Conservation (phyloP, 192 early-diverging fungal species). For the Rhizophlyctis rosea region DNA sequence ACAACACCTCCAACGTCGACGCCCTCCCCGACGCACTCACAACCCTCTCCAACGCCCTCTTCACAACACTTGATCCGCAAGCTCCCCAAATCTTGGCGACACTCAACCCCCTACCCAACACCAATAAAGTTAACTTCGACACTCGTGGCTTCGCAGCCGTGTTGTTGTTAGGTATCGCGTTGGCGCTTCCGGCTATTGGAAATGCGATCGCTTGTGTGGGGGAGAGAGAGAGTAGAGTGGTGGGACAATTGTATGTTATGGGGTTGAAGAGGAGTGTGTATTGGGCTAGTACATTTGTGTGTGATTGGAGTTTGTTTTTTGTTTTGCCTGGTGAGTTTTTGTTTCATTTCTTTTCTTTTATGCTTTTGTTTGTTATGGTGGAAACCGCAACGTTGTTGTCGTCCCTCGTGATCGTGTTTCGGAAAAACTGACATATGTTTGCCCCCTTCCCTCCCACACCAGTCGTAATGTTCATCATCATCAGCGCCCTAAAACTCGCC, state of each 20-base stretch:
- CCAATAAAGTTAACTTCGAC: not conserved
- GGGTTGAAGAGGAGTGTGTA: slow-evolving; percentile 3
- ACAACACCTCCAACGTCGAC: not conserved
- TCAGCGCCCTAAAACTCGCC: not conserved
- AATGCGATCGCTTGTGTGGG: slow-evolving; percentile 4
- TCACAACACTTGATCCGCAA: too few relatives aligned
- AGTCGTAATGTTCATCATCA: slow-evolving; percentile 9
- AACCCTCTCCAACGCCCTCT: not conserved
- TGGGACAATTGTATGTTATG: slow-evolving; percentile 8
- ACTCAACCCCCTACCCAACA: not conserved
- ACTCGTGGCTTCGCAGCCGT: not conserved
- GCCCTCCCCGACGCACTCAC: not conserved
- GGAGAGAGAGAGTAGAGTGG: slow-evolving; percentile 2
- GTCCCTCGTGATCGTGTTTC: not conserved
- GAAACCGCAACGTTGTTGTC: not conserved
- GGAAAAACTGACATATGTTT: slow-evolving; percentile 1
- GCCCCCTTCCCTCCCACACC: too few relatives aligned
- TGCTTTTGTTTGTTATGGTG: not conserved
- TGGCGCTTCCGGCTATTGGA: not conserved
- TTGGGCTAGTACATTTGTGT: not conserved
- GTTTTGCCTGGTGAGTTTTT: slow-evolving; percentile 9
- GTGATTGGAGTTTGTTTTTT: slow-evolving; percentile 9
- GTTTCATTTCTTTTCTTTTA: not conserved
- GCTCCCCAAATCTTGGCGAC: too few relatives aligned
- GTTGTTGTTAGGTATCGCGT: slow-evolving; percentile 2